Evolutionary conservation across 139 green algal species (phyloP).

Genomic region (Chlorella sp.): DNA sequence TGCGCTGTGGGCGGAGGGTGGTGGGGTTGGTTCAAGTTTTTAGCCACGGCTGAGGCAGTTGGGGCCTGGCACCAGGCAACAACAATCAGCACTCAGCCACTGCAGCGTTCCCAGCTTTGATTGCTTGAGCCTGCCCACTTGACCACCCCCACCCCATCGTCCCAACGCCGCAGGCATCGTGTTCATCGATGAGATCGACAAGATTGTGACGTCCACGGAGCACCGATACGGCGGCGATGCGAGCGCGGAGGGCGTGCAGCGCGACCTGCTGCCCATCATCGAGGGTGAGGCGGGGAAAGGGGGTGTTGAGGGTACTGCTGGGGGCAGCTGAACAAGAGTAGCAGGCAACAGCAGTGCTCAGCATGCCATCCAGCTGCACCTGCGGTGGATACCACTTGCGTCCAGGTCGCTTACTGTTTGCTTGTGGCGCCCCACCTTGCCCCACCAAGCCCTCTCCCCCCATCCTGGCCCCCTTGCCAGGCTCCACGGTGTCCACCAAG

Average conservation of each 20-base stretch:
- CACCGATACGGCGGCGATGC: conserved; percentile 66
- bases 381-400: no score
- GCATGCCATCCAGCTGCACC: no score
- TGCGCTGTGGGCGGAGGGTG: background rate
- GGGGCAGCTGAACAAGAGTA: no score
- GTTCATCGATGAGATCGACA: conserved; percentile 99
- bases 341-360: no score
- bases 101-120: background rate
- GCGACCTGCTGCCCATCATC: conserved; percentile 98
- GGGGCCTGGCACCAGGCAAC: background rate
- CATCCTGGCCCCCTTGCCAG: background rate
- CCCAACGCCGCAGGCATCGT: conserved; percentile 74
- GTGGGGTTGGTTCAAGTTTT: background rate
- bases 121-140: conserved; percentile 5
- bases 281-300: conserved; percentile 64
- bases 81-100: background rate
- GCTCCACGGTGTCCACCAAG: conserved; percentile 81
- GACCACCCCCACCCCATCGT: no score
- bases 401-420: background rate
- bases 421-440: background rate
- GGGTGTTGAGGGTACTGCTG: background rate
- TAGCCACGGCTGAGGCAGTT: background rate
- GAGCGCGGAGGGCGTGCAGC: conserved; percentile 85
- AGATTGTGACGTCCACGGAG: conserved; percentile 87
- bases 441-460: background rate